These are phyloP conservation scores for Penicillium silybi DNA, from an alignment of 495 filamentous ascomycete species.

Conservation along the genomic window DNA sequence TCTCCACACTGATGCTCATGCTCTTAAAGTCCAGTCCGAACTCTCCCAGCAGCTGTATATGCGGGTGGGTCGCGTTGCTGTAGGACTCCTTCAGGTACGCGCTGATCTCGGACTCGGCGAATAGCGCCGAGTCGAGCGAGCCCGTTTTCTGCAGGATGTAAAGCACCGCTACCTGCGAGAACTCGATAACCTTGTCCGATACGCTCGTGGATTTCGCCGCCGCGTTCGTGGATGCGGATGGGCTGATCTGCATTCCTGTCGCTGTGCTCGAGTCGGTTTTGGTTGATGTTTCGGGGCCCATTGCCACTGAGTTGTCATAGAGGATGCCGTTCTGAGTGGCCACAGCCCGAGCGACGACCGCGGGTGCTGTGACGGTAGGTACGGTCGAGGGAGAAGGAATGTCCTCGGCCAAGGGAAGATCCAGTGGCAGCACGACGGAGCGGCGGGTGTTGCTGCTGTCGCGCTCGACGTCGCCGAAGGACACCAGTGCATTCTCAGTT, in stretches of 20 bases:
- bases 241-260: constrained; percentile 9
- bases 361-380: constrained; percentile 11
- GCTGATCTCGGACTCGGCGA: constrained; percentile 33
- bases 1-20: constrained; percentile 38
- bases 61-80: constrained; percentile 14
- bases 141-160: constrained; percentile 50
- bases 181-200: constrained; percentile 31
- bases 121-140: constrained; percentile 30
- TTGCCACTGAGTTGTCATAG: constrained; percentile 25
- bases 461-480: constrained; percentile 57
- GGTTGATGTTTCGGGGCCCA: constrained; percentile 5
- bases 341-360: constrained; percentile 28
- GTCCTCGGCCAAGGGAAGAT: constrained; percentile 1
- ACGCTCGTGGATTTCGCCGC: constrained; percentile 13
- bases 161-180: constrained; percentile 45
- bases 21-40: constrained; percentile 42
- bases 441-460: constrained; percentile 27
- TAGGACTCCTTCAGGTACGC: constrained; percentile 30
- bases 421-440: constrained; percentile 6
- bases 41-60: constrained; percentile 23
- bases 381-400: constrained; percentile 3
- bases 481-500: constrained; percentile 79
- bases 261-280: constrained; percentile 5
- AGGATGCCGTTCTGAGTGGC: constrained; percentile 45
- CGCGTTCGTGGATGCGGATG: neutral